Evolutionary conservation across 768 basidiomycete species (phyloP).

Genomic region (Psilocybe cubensis): DNA sequence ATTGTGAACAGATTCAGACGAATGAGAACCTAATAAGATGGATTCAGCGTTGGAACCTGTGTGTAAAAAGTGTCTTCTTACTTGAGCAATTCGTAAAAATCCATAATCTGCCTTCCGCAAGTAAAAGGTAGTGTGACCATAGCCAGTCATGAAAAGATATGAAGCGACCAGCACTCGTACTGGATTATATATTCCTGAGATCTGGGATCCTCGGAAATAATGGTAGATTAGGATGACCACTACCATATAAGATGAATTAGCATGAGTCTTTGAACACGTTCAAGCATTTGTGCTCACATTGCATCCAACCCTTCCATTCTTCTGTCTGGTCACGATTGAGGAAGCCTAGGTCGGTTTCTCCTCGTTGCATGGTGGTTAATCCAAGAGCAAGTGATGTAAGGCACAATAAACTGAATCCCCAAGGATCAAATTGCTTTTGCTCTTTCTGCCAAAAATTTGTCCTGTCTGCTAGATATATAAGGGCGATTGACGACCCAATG

Average conservation of each 20-base stretch:
- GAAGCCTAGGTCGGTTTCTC: conserved; percentile 86
- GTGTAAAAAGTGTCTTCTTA: conserved; percentile 25
- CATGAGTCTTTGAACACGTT: neutral
- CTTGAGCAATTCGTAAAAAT: conserved; percentile 75
- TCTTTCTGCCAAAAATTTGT: conserved; percentile 88
- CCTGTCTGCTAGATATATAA: conserved; percentile 84
- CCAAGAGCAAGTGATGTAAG: conserved; percentile 60
- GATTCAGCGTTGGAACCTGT: conserved; percentile 8
- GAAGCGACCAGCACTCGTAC: conserved; percentile 87
- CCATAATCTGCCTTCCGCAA: conserved; percentile 89
- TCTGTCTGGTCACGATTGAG: conserved; percentile 93
- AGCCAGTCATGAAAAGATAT: conserved; percentile 93
- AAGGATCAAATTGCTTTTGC: conserved; percentile 79
- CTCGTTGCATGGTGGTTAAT: conserved; percentile 63
- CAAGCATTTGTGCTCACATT: conserved; percentile 54
- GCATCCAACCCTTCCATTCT: conserved; percentile 99
- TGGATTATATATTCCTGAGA: conserved; percentile 93
- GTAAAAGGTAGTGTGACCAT: conserved; percentile 88
- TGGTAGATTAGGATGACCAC: conserved; percentile 93
- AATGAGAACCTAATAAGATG: conserved; percentile 56
- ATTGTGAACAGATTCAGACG: conserved; percentile 86
- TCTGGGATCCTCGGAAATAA: conserved; percentile 86
- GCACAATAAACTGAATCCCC: conserved; percentile 66
- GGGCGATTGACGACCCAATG: conserved; percentile 66
- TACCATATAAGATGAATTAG: conserved; percentile 31